These are phyloP conservation scores for Chlorociboria aeruginascens DNA, from an alignment of 495 filamentous ascomycete genomes.

Conservation along the genomic window DNA sequence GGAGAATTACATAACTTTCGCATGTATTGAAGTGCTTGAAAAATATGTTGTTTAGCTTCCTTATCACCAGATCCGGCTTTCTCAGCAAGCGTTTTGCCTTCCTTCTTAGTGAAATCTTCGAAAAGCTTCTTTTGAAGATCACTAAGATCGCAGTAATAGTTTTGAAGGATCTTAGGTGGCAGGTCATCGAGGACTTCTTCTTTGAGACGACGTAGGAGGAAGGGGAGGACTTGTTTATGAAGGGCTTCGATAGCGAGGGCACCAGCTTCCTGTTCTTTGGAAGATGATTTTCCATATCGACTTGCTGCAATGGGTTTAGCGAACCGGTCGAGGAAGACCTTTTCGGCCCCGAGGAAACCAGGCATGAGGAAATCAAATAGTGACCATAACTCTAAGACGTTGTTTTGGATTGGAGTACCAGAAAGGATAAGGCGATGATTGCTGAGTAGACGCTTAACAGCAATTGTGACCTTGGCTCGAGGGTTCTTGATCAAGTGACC, in stretches of 20 bases:
- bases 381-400: slow-evolving; percentile 96
- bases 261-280: slow-evolving; percentile 95
- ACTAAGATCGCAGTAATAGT: slow-evolving; percentile 98
- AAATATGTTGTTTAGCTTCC: slow-evolving; percentile 93
- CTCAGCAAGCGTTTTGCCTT: slow-evolving; percentile 68
- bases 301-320: slow-evolving; percentile 94
- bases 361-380: slow-evolving; percentile 99
- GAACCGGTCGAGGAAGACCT: slow-evolving; percentile 94
- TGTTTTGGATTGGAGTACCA: slow-evolving; percentile 97
- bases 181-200: slow-evolving; percentile 95
- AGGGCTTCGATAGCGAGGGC: slow-evolving; percentile 92
- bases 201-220: slow-evolving; percentile 91
- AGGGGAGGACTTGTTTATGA: slow-evolving; percentile 95
- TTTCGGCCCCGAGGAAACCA: slow-evolving; percentile 94
- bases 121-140: slow-evolving; percentile 91
- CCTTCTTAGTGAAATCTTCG: slow-evolving; percentile 89
- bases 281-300: slow-evolving; percentile 90
- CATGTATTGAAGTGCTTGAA: slow-evolving; percentile 99
- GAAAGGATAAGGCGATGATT: slow-evolving; percentile 95
- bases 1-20: slow-evolving; percentile 97
- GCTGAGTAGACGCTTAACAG: slow-evolving; percentile 76
- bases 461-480: slow-evolving; percentile 80
- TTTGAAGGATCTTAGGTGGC: slow-evolving; percentile 96
- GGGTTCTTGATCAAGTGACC: slow-evolving; percentile 98
- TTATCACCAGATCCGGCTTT: slow-evolving; percentile 73